Evolutionary conservation across 805 yeast genomes (phyloP).

Genomic region (Phaffomyces thermotolerans): DNA sequence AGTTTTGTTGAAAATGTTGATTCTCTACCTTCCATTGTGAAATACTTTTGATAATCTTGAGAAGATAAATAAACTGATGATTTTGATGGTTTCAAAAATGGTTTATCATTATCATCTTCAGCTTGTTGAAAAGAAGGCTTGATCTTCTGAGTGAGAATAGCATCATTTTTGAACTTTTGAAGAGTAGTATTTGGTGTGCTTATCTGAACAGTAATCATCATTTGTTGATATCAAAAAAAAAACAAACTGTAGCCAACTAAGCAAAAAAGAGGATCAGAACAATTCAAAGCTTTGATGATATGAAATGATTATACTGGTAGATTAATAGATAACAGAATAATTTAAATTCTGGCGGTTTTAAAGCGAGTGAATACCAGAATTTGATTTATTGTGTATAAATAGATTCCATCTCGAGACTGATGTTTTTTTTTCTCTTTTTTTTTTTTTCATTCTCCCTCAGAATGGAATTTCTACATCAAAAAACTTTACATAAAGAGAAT

Average conservation of each 20-base stretch:
- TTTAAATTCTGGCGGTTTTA: background rate
- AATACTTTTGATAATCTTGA: conserved; percentile 20
- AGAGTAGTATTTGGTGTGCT: conserved; percentile 5
- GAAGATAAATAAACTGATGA: conserved; percentile 17
- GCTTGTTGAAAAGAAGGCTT: background rate
- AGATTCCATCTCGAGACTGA: background rate
- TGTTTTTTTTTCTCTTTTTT: background rate
- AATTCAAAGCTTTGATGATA: background rate
- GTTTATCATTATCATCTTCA: background rate
- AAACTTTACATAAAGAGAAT: background rate
- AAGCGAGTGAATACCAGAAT: conserved; percentile 4
- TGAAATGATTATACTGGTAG: background rate
- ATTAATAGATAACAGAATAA: background rate
- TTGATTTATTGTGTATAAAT: background rate
- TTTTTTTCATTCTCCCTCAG: background rate
- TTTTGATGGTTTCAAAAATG: conserved; percentile 21
- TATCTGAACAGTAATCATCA: conserved; percentile 10
- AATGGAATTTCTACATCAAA: no score
- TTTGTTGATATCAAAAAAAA: background rate
- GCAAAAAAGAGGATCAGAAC: background rate
- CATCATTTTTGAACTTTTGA: conserved; percentile 2
- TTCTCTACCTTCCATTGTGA: conserved; percentile 16
- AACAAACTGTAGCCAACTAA: no score
- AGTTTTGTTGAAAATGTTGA: conserved; percentile 7
- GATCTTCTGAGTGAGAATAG: conserved; percentile 2